phyloP scores from a whole-genome alignment of 805 yeast species.

The Komagataella ulmi region DNA sequence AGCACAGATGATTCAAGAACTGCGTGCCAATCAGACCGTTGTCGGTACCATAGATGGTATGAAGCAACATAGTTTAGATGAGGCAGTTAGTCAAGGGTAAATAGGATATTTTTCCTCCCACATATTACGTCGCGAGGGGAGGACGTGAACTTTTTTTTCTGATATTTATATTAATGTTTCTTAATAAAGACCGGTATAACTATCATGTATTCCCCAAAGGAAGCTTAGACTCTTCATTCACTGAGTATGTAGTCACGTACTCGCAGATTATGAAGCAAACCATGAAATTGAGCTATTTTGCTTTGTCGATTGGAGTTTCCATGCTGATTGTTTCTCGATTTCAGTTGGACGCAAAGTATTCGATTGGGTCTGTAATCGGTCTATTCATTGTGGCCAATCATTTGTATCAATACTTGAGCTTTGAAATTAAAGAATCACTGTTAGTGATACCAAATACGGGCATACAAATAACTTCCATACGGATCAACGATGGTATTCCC shows the following conservation, averaged over 20 bases:
- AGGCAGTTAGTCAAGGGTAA: not conserved
- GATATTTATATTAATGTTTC: not conserved
- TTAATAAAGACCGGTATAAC: slow-evolving; percentile 2
- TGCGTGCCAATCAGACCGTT: slow-evolving; percentile 59
- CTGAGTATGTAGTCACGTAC: not conserved
- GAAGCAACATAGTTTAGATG: not conserved
- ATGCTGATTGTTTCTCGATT: not conserved
- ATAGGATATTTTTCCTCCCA: slow-evolving; percentile 1
- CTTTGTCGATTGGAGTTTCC: not conserved
- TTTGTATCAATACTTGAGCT: slow-evolving; percentile 14
- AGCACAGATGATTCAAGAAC: slow-evolving; percentile 34
- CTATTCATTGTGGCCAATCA: slow-evolving; percentile 8
- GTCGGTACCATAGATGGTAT: slow-evolving; percentile 31
- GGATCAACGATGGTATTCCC: not conserved
- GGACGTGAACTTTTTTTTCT: slow-evolving; percentile 3
- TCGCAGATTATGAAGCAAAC: not conserved
- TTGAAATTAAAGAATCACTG: slow-evolving; percentile 27
- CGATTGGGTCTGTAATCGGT: slow-evolving; percentile 3
- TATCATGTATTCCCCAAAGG: not conserved
- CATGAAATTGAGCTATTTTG: not conserved
- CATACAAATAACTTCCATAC: slow-evolving; percentile 16
- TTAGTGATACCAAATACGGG: slow-evolving; percentile 34
- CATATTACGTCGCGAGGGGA: not conserved
- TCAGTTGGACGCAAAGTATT: not conserved
- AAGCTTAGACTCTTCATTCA: not conserved